A percentile compares a stretch with the other conserved stretches of the same genome.
These are phyloP conservation scores for Fusarium camptoceras DNA, from an alignment of 2,329 filamentous ascomycete species.

Conservation along the genomic window DNA sequence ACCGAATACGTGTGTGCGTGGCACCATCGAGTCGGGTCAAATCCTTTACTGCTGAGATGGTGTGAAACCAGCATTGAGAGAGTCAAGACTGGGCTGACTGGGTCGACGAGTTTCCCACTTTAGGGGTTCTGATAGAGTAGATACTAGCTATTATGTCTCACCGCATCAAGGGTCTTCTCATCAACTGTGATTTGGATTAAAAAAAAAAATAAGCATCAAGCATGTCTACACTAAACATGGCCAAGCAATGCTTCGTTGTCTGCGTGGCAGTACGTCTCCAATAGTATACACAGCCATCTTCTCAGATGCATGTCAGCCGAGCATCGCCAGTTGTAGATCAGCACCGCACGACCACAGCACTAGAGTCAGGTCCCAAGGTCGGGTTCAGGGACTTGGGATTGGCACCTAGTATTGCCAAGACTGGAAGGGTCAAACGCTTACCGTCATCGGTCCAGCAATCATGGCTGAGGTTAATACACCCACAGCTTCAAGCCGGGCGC, in stretches of 20 bases:
- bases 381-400: conserved; percentile 38
- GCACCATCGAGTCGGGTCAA: conserved; percentile 36
- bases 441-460: conserved; percentile 36
- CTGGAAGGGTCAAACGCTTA: conserved; percentile 28
- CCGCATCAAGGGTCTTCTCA: not conserved
- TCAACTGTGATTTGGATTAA: not conserved
- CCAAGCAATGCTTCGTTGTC: conserved; percentile 9
- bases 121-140: conserved; percentile 4
- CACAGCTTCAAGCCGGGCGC: conserved; percentile 17
- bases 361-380: conserved; percentile 35
- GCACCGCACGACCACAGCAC: conserved; percentile 24
- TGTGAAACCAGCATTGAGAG: conserved; percentile 31
- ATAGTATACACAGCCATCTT: conserved; percentile 32
- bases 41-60: conserved; percentile 24
- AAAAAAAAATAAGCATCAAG: conserved; percentile 21
- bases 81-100: conserved; percentile 23
- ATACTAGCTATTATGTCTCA: no score
- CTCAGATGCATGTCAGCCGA: conserved; percentile 37
- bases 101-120: not conserved
- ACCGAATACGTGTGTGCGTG: conserved; percentile 28
- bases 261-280: not conserved
- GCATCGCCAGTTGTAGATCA: conserved; percentile 37
- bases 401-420: conserved; percentile 36
- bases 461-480: conserved; percentile 15
- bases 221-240: not conserved